Evolutionary conservation across 1,284 basidiomycete species (phyloP), one percentile per base, ranked within the genome.

Genomic region (Vanrija sp.): DNA sequence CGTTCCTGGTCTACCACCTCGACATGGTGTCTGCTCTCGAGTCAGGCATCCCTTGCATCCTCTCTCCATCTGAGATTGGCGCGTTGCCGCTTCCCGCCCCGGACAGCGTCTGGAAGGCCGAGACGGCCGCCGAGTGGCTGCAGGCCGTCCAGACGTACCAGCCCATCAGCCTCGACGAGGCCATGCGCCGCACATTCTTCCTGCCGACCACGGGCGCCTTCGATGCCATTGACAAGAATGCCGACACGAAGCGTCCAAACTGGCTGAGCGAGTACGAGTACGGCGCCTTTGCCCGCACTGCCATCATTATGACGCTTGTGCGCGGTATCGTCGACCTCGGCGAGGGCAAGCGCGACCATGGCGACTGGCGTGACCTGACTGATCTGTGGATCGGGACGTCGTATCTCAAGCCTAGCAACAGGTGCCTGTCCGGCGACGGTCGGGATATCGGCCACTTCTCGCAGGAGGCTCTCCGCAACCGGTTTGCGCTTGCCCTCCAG

Each of bases 21-120:
- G 78, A 79, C 59, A 76, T 74, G 1, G 61, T 78, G 37, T 75
- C 73, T 4, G 68, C 72, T 3, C 61, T 79, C 50, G 78, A 79
- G 55, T 71, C 75, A 31, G 69, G 69, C 43, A 70, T 74, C 39
- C 69, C 69, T 6, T 68, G 70, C 10, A 71, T 72, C 53, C 62
- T 78, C 7, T 57, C 65, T 2, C 61, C 73, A 0, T 64, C 61
- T 48, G 77, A 78, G 49, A 27, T 77, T 2, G 64, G 71, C 0
- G 54, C 65, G 23, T 49, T 79, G 14, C 77, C 77, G 0, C 65
- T 78, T 0, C 78, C 78, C 0, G 76, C 76, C 1, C 69, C 77
- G 1, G 73, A 77, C 49, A 63, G 67, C 3, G 46, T 78, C 5
- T 79, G 78, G 78, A 71, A 72, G 52, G 78, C 78, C 7, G 56